Evolutionary conservation across 2,329 filamentous ascomycete genomes (phyloP).

Genomic region (Bipolaris gigantea): DNA sequence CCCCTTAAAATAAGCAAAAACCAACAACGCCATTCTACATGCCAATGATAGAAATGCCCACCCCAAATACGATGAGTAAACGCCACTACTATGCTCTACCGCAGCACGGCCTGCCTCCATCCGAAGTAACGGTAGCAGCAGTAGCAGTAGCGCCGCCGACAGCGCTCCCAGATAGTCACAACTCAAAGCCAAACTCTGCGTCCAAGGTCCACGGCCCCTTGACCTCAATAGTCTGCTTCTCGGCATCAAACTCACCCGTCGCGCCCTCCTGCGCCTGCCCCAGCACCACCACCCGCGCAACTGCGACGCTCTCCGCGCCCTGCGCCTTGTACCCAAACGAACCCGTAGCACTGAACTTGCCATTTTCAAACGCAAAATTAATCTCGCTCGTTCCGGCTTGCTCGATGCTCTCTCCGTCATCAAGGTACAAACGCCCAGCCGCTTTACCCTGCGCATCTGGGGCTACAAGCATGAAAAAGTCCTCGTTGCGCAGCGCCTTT

Average conservation of each 20-base stretch:
- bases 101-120: neutral
- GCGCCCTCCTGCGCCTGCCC: constrained; percentile 25
- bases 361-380: constrained; percentile 60
- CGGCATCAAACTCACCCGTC: constrained; percentile 20
- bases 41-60: neutral
- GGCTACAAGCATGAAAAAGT: constrained; percentile 73
- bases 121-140: neutral
- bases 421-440: constrained; percentile 70
- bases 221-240: constrained; percentile 21
- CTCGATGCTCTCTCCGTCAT: constrained; percentile 71
- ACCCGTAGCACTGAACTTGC: constrained; percentile 56
- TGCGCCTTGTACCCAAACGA: constrained; percentile 54
- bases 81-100: neutral
- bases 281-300: constrained; percentile 33
- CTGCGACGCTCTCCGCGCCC: constrained; percentile 30
- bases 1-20: neutral
- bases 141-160: neutral
- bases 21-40: constrained; percentile 1
- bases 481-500: constrained; percentile 63
- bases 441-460: constrained; percentile 65
- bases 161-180: constrained; percentile 9
- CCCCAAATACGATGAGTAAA: neutral
- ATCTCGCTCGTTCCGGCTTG: constrained; percentile 62
- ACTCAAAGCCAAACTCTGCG: constrained; percentile 23
- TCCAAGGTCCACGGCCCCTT: constrained; percentile 36